Conservation (phyloP, 805 yeast species). For the Candida qinlingensis region DNA sequence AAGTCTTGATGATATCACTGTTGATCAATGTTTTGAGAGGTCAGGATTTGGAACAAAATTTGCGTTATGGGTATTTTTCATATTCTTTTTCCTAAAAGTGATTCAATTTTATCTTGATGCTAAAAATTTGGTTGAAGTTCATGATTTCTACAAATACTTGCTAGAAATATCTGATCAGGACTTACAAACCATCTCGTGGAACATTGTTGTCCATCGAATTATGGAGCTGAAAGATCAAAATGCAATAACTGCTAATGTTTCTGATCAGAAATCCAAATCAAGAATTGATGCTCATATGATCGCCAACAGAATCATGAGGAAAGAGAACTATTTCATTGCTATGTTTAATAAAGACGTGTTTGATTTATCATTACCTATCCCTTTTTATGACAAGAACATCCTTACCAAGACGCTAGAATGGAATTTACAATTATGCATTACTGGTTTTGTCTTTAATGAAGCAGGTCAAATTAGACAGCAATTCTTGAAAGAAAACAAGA, state of each 20-base stretch:
- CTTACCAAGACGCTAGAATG: conserved; percentile 89
- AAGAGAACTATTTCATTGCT: conserved; percentile 90
- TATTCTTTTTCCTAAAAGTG: conserved; percentile 46
- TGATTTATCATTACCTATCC: conserved; percentile 56
- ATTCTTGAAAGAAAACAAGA: conserved; percentile 65
- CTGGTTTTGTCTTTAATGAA: conserved; percentile 79
- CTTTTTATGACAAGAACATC: conserved; percentile 35
- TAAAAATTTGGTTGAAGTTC: conserved; percentile 65
- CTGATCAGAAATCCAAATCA: conserved; percentile 63
- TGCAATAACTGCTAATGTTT: conserved; percentile 45
- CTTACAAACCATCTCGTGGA: conserved; percentile 92
- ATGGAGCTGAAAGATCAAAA: conserved; percentile 76
- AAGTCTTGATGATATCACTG: conserved; percentile 27
- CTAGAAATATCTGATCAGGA: conserved; percentile 74
- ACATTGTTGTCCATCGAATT: conserved; percentile 69
- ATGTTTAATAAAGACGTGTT: conserved; percentile 73
- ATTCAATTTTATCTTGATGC: conserved; percentile 57
- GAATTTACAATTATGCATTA: conserved; percentile 84
- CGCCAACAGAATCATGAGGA: conserved; percentile 93
- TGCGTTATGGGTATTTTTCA: conserved; percentile 56
- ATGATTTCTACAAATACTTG: conserved; percentile 68
- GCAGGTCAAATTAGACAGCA: conserved; percentile 74
- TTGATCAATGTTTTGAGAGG: conserved; percentile 35
- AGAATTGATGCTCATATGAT: conserved; percentile 88
- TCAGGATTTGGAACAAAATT: conserved; percentile 50